Evolutionary conservation across 2,329 filamentous ascomycete species (phyloP), one percentile per base, ranked within the genome.

Genomic region (Aspergillus versicolor): DNA sequence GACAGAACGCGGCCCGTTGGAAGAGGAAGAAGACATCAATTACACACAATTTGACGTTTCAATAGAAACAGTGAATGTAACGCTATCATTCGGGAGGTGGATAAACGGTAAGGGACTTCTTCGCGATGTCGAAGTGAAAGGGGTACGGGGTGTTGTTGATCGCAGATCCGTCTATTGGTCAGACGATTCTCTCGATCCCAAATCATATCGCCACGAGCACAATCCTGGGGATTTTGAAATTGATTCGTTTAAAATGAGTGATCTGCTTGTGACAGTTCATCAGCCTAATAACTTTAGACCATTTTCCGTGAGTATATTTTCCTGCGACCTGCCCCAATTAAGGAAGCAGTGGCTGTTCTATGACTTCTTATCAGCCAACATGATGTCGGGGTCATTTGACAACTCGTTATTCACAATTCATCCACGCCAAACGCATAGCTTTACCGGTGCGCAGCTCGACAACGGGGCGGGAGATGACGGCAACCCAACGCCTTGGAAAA

Each of bases 321-420:
- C 91, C 6, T 97, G 93, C 73, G 93, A 97, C 69, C 83, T 99
- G 40, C 93, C 94, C 1, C 89, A 94, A 67, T 79, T 99, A 46
- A 86, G 94, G 52, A 97, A 97, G 70, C 93, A 96, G 68, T 99
- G 92, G 90, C 82, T 99, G 0, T 97, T 97, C 73, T 99, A 99
- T 78, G 94, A 99, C 73, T 95, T 99, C 65, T 77, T 99, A 27
- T 94, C 90, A 0, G 94, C 94, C 17, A 97, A 91, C 69, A 93
- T 94, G 73, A 96, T 97, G 85, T 96, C 91, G 12, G 94, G 94
- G 2, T 94, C 92, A 0, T 96, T 90, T 65, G 94, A 99, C 69
- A 91, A 94, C 54, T 97, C 94, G 0, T 82, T 99, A 3, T 99
- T 99, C 73, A 97, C 92, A 0, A 96, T 99, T 46, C 94, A 99